Evolutionary conservation across 352 stramenopile genomes (phyloP).

Genomic region (Pythium grandisporangium): DNA sequence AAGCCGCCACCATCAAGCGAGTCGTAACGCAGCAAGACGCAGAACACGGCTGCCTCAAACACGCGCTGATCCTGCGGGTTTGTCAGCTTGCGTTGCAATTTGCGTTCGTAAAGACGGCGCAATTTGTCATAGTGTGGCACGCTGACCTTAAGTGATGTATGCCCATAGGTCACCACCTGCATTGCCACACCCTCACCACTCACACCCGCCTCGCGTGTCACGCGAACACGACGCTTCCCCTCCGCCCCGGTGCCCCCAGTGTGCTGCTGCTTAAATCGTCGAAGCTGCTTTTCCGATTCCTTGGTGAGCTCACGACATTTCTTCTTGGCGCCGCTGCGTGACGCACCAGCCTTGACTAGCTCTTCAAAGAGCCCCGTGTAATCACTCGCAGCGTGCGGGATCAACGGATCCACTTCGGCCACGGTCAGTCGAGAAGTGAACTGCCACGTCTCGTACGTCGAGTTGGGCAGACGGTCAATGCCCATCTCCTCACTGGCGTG

Average conservation of each 20-base stretch:
- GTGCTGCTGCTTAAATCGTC: constrained; percentile 12
- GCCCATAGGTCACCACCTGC: constrained; percentile 51
- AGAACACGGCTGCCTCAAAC: constrained; percentile 82
- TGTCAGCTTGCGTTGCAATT: constrained; percentile 14
- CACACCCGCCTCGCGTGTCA: constrained; percentile 19
- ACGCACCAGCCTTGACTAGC: constrained; percentile 61
- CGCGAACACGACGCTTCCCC: constrained; percentile 7
- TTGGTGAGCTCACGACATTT: constrained; percentile 34
- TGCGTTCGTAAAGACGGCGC: constrained; percentile 61
- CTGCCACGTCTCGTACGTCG: constrained; percentile 81
- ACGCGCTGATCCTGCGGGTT: constrained; percentile 14
- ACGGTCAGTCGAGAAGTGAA: constrained; percentile 68
- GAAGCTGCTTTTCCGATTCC: constrained; percentile 20
- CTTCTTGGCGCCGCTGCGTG: constrained; percentile 43
- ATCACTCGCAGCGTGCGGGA: constrained; percentile 60
- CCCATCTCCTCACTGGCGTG: constrained; percentile 62
- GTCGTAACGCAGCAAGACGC: constrained; percentile 88
- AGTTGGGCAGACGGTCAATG: constrained; percentile 69
- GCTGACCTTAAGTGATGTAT: constrained; percentile 74
- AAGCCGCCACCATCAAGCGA: constrained; percentile 90
- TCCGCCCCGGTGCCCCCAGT: too few species aligned
- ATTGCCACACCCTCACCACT: too few species aligned
- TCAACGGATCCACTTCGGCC: constrained; percentile 62
- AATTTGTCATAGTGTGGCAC: constrained; percentile 82
- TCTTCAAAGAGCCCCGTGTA: constrained; percentile 66